Conservation (phyloP, 306 rosid species). For the Myrica gale region DNA sequence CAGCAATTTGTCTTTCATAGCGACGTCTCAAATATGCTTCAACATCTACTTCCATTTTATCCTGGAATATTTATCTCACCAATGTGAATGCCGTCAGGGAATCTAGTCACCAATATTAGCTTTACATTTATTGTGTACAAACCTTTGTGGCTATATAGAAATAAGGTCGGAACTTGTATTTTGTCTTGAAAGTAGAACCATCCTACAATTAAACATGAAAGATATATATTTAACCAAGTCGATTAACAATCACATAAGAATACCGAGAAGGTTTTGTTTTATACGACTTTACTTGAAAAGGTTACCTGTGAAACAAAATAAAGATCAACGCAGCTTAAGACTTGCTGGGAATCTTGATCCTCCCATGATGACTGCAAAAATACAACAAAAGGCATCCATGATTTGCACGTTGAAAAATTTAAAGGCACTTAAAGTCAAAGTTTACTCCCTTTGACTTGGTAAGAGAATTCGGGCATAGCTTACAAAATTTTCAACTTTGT, state of each 20-base stretch:
- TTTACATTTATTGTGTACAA: neutral
- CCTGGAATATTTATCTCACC: conserved; percentile 43
- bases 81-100: conserved; percentile 11
- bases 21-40: conserved; percentile 81
- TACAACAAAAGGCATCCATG: conserved; percentile 27
- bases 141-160: conserved; percentile 91
- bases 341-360: conserved; percentile 68
- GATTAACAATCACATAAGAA: conserved; percentile 4
- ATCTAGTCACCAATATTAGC: neutral
- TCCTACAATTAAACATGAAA: conserved; percentile 60
- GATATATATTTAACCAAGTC: conserved; percentile 14
- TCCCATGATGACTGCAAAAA: conserved; percentile 79
- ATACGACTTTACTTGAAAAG: neutral
- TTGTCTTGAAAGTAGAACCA: conserved; percentile 84
- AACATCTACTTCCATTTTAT: conserved; percentile 79
- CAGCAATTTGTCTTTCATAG: conserved; percentile 79
- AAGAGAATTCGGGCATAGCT: neutral
- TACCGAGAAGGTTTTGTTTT: too few species aligned
- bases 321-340: conserved; percentile 72
- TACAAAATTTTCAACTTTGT: conserved; percentile 7
- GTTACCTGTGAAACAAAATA: conserved; percentile 91
- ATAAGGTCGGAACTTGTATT: conserved; percentile 82
- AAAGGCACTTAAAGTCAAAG: neutral
- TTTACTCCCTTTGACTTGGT: neutral
- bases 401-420: conserved; percentile 14